phyloP scores from a whole-genome alignment of 2,329 filamentous ascomycete genomes.

The Penicillium thymicola region DNA sequence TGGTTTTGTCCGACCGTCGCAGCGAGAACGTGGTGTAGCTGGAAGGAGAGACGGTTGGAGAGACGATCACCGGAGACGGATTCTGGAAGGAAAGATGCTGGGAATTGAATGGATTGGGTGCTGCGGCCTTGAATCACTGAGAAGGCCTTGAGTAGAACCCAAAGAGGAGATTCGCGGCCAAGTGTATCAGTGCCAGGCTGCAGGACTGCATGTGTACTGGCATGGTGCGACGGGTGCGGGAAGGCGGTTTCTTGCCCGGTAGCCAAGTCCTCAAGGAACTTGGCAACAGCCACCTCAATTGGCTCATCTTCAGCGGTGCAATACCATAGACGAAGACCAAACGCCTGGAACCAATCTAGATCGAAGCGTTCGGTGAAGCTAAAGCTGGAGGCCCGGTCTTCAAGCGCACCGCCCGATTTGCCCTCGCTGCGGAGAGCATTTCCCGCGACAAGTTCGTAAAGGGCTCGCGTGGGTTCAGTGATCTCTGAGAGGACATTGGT shows the following conservation, averaged over 20 bases:
- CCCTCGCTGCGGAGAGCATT: constrained; percentile 83
- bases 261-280: constrained; percentile 70
- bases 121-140: constrained; percentile 45
- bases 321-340: constrained; percentile 90
- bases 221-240: constrained; percentile 69
- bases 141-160: constrained; percentile 81
- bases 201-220: constrained; percentile 55
- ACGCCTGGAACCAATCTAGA: constrained; percentile 89
- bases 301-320: constrained; percentile 65
- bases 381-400: constrained; percentile 78
- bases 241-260: constrained; percentile 65
- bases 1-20: constrained; percentile 45
- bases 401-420: constrained; percentile 64
- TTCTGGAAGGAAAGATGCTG: constrained; percentile 70
- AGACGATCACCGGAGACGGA: constrained; percentile 73
- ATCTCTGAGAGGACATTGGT: constrained; percentile 85
- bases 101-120: constrained; percentile 49
- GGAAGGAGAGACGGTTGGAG: constrained; percentile 76
- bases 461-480: constrained; percentile 72
- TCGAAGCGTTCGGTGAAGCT: constrained; percentile 78
- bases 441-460: constrained; percentile 86
- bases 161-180: constrained; percentile 70
- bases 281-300: constrained; percentile 67
- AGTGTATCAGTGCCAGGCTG: constrained; percentile 59
- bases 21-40: constrained; percentile 68